Base-by-base conservation (phyloP, 2,329 filamentous ascomycete genomes). In the Macrophomina tecta region DNA sequence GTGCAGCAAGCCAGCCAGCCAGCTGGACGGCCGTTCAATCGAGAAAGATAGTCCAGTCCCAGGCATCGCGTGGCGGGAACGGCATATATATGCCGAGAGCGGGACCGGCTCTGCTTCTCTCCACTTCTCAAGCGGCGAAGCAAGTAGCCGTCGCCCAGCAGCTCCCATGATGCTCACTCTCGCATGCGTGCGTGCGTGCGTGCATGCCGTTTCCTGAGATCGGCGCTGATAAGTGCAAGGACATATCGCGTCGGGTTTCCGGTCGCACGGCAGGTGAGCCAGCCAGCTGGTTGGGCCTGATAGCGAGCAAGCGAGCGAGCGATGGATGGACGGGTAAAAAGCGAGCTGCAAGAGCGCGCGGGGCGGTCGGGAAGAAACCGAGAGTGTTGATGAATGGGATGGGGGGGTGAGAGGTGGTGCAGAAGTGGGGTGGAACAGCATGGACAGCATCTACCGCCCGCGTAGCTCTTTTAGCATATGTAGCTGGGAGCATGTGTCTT, bases 391-490 rank as follows among this genome's bases (percentile, higher is more conserved):
- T 14, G 42, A 45, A 45, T 45, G 42, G 49, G 30, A 30, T 28
- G 14, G 28, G 28, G 49, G 23, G 23, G 23, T 23, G 23, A 30
- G 7, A 32, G 4, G 49, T 32, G 30, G 28, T 52, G 49, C 49
- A 52, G 49, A 52, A 52, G 49, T 52, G 49, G 49, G 49, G 49
- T 52, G 5, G 49, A 9, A 52, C 30, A 30, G 28, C 28, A n/a
- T 52, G 34, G 7, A 52, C 28, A 52, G n/a, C 23, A 23, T 23
- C 23, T 23, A 23, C 23, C 23, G 23, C 23, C 23, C 23, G 3
- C 3, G 23, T 23, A 23, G 23, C 23, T 23, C 23, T 23, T 23
- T 23, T 23, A 23, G 23, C 23, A 23, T 23, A 2, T 23, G 23
- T 23, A 23, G 23, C 23, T 23, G 23, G 23, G 23, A 23, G 23